phyloP scores from a whole-genome alignment of 1,284 basidiomycete species.

The Pholiota adiposa region DNA sequence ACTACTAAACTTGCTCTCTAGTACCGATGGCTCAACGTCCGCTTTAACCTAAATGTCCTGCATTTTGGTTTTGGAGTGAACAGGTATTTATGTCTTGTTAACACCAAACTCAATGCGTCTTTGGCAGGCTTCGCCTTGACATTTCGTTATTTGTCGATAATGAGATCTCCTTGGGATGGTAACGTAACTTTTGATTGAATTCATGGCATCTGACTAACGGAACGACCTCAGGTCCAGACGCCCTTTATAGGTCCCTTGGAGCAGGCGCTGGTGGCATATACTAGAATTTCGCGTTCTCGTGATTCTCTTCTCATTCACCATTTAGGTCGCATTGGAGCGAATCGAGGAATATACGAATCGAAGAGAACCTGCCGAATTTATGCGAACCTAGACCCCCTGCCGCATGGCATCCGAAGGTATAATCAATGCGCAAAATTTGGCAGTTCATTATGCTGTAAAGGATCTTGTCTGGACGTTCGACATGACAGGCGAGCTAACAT shows the following conservation, averaged over 20 bases:
- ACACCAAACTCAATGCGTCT: constrained; percentile 74
- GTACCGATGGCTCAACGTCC: constrained; percentile 79
- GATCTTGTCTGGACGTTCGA: neutral
- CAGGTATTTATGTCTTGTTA: constrained; percentile 68
- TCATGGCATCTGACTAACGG: neutral
- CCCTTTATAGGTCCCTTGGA: constrained; percentile 82
- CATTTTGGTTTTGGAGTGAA: constrained; percentile 76
- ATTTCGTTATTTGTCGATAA: constrained; percentile 74
- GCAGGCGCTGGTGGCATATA: constrained; percentile 71
- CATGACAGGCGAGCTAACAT: neutral
- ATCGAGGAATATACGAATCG: constrained; percentile 88
- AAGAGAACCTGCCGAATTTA: constrained; percentile 78
- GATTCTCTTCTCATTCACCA: constrained; percentile 6
- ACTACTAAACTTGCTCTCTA: too few species aligned
- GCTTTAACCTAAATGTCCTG: constrained; percentile 86
- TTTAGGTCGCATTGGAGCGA: constrained; percentile 85
- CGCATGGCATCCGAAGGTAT: constrained; percentile 78
- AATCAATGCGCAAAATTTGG: constrained; percentile 79
- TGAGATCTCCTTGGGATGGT: constrained; percentile 66
- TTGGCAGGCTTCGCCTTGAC: constrained; percentile 85
- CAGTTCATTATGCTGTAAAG: constrained; percentile 86
- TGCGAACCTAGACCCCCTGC: constrained; percentile 85
- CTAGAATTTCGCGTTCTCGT: neutral
- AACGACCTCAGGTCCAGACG: constrained; percentile 32
- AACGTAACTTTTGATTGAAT: constrained; percentile 13